A percentile compares a stretch with the other conserved stretches of the same genome.
These are phyloP conservation scores for Zymoseptoria passerinii DNA, from an alignment of 2,329 filamentous ascomycete species.

Conservation along the genomic window DNA sequence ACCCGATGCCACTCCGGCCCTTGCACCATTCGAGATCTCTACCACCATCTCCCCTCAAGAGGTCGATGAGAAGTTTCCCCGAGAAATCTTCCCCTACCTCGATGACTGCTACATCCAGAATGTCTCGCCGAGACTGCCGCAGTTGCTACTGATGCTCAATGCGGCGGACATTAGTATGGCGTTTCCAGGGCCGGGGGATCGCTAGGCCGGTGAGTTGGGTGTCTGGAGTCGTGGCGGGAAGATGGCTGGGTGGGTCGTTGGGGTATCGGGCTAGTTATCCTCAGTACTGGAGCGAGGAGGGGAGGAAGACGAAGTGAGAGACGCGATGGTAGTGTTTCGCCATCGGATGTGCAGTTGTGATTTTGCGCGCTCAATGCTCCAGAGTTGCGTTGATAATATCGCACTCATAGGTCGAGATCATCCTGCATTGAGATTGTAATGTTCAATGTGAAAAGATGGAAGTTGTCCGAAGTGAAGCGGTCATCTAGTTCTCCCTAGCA, in stretches of 20 bases:
- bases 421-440: too few species aligned
- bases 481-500: background rate
- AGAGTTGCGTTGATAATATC: background rate
- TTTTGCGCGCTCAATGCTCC: background rate
- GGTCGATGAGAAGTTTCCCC: constrained; percentile 22
- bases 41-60: constrained; percentile 16
- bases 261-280: constrained; percentile 15
- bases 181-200: constrained; percentile 22
- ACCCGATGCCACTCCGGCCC: constrained; percentile 19
- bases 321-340: background rate
- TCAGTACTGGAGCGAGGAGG: constrained; percentile 14
- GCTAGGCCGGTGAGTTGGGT: constrained; percentile 17
- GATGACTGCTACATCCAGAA: constrained; percentile 24
- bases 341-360: background rate
- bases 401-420: too few species aligned
- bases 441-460: too few species aligned
- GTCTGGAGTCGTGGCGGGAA: constrained; percentile 22
- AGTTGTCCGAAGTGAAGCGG: background rate
- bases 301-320: constrained; percentile 3
- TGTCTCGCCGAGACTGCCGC: constrained; percentile 18
- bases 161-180: constrained; percentile 24
- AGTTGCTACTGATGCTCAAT: constrained; percentile 23
- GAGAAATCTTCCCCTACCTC: constrained; percentile 25
- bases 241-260: constrained; percentile 18
- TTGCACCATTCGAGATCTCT: constrained; percentile 24